Base-by-base conservation (phyloP, 1,284 basidiomycete genomes). In the Naganishia albida region DNA sequence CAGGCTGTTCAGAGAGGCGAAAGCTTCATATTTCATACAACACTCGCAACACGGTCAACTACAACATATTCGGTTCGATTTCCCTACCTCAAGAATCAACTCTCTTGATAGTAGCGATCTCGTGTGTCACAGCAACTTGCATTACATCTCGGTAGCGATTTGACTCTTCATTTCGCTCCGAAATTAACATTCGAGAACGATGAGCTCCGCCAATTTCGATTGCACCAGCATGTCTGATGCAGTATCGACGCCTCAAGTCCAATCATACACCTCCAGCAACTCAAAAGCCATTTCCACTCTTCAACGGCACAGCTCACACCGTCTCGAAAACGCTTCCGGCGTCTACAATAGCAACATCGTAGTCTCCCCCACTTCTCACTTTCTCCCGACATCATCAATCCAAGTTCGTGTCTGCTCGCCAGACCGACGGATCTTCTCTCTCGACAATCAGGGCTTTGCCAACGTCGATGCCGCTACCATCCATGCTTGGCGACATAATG, bases 121-220 rank as follows among this genome's bases (percentile, higher is more conserved):
- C 56, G 56, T 60, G 56, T 60, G 56, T 60, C 56, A 60, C 18
- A 55, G 23, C 56, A 60, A 48, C 34, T 40, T 48, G 48, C 46
- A 49, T n/a, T 30, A 39, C 15, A 34, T 8, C 49, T 60, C 46
- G 55, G 15, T 49, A 39, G 25, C 26, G 44, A 60, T 42, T 60
- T 23, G 16, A 30, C 7, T 59, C 44, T 30, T 40, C 44, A 25
- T 49, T 50, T 30, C 46, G 34, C 46, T 49, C 49, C 20, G 34
- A 23, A 49, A 38, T 25, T 7, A 23, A 6, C n/a, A 49, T 60
- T 60, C 56, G 56, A 48, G 56, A 26, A 60, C 56, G 56, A 60
- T 60, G 56, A 60, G 56, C 56, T 50, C 48, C 56, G 39, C 34
- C 46, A 60, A 25, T 7, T 20, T 50, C n/a, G 46, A 50, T 49